Evolutionary conservation across 495 filamentous ascomycete species (phyloP).

Genomic region (Talaromyces adpressus): DNA sequence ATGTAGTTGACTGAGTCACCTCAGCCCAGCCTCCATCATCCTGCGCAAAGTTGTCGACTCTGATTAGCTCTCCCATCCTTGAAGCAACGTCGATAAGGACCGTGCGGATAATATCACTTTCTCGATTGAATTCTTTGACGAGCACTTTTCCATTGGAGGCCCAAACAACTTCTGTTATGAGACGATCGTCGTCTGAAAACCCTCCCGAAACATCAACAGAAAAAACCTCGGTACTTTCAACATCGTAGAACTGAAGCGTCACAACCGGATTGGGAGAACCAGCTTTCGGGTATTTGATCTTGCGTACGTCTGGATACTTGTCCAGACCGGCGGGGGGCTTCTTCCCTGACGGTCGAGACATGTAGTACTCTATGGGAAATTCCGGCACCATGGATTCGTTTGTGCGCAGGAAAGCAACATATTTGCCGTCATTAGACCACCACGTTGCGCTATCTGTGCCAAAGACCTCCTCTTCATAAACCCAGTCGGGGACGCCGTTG

Average conservation of each 20-base stretch:
- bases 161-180: conserved; percentile 94
- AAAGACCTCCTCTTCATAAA: conserved; percentile 97
- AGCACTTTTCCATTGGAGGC: conserved; percentile 70
- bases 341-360: conserved; percentile 78
- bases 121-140: conserved; percentile 86
- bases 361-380: conserved; percentile 89
- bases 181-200: conserved; percentile 71
- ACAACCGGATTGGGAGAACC: conserved; percentile 91
- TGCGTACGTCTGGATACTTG: conserved; percentile 79
- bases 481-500: conserved; percentile 98
- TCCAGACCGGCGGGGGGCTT: conserved; percentile 67
- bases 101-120: conserved; percentile 83
- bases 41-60: conserved; percentile 66
- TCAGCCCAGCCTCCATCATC: conserved; percentile 98
- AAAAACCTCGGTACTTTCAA: conserved; percentile 73
- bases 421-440: conserved; percentile 87
- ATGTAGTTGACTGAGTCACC: conserved; percentile 77
- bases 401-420: conserved; percentile 83
- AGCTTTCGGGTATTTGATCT: conserved; percentile 97
- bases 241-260: conserved; percentile 80
- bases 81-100: conserved; percentile 74
- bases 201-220: conserved; percentile 68
- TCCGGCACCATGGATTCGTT: conserved; percentile 89
- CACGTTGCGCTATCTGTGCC: conserved; percentile 74
- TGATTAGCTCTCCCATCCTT: conserved; percentile 71